Percentiles rank a stretch among this genome's conserved stretches.
phyloP scores from a whole-genome alignment of 441 rosid species.

The Erysimum cheiri region DNA sequence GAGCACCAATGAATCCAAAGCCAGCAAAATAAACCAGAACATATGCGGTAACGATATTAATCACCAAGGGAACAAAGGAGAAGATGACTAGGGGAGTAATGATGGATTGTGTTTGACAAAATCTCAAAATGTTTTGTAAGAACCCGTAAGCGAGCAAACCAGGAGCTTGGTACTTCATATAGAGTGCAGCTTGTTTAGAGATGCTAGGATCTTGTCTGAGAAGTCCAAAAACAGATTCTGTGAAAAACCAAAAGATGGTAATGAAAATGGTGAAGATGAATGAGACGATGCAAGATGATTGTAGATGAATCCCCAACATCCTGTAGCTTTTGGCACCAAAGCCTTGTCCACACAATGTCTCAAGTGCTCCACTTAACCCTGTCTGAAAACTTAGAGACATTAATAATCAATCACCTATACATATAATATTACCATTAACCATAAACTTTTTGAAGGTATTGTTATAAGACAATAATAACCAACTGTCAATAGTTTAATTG shows the following conservation, averaged over 20 bases:
- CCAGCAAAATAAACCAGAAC: conserved; percentile 50
- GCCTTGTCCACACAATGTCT: conserved; percentile 86
- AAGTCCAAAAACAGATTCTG: conserved; percentile 54
- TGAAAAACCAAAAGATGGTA: conserved; percentile 63
- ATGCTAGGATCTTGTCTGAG: conserved; percentile 63
- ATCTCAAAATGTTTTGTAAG: conserved; percentile 68
- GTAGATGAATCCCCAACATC: conserved; percentile 70
- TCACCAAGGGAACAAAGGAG: conserved; percentile 52
- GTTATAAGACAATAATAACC: not conserved
- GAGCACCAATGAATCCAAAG: conserved; percentile 70
- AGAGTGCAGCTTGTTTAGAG: conserved; percentile 56
- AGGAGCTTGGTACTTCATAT: conserved; percentile 67
- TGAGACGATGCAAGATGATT: conserved; percentile 76
- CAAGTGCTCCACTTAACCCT: conserved; percentile 84
- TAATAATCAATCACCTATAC: not conserved
- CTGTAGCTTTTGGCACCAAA: conserved; percentile 69
- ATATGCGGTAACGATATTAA: conserved; percentile 58
- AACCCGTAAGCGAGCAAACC: conserved; percentile 74
- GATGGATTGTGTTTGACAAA: conserved; percentile 75
- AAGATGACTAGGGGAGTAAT: conserved; percentile 56
- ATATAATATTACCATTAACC: not conserved
- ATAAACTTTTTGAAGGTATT: not conserved
- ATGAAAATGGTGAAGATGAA: conserved; percentile 49
- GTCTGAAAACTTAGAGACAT: conserved; percentile 40
- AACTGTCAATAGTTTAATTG: too few species aligned